phyloP scores from a whole-genome alignment of 768 basidiomycete species.

The Lentinula sp. region DNA sequence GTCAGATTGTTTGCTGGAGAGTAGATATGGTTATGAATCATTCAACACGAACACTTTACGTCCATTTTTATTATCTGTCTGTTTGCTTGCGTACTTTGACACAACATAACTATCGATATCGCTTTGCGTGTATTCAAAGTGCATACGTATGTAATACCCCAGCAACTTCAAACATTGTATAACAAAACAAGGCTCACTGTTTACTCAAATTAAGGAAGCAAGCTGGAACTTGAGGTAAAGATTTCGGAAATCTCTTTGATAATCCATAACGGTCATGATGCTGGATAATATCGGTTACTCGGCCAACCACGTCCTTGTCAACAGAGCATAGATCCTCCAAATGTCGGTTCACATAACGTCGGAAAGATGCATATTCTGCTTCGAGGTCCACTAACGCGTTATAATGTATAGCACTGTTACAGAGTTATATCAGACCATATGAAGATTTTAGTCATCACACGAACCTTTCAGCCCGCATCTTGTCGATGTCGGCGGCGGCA shows the following conservation, averaged over 20 bases:
- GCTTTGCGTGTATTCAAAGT: too few species aligned
- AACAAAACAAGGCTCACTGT: not conserved
- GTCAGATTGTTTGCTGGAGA: slow-evolving; percentile 87
- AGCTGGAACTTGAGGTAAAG: slow-evolving; percentile 22
- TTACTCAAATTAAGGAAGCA: not conserved
- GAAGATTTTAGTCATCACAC: not conserved
- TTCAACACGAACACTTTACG: not conserved
- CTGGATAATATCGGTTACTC: slow-evolving; percentile 33
- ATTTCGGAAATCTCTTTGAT: slow-evolving; percentile 43
- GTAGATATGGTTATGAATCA: slow-evolving; percentile 26
- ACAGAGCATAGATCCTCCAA: slow-evolving; percentile 36
- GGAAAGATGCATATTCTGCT: slow-evolving; percentile 40
- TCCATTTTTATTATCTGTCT: not conserved
- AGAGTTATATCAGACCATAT: not conserved
- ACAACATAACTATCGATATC: too few species aligned
- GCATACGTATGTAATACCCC: not conserved
- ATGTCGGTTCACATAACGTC: slow-evolving; percentile 30
- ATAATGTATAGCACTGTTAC: slow-evolving; percentile 26
- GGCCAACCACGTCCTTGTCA: slow-evolving; percentile 26
- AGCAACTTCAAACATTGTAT: not conserved
- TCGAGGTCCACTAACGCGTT: slow-evolving; percentile 51
- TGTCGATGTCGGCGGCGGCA: slow-evolving; percentile 35
- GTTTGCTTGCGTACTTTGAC: not conserved
- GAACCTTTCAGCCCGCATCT: slow-evolving; percentile 41
- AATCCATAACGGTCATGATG: slow-evolving; percentile 43